phyloP scores from a whole-genome alignment of 2,329 filamentous ascomycete species.

The Fusarium sp. region DNA sequence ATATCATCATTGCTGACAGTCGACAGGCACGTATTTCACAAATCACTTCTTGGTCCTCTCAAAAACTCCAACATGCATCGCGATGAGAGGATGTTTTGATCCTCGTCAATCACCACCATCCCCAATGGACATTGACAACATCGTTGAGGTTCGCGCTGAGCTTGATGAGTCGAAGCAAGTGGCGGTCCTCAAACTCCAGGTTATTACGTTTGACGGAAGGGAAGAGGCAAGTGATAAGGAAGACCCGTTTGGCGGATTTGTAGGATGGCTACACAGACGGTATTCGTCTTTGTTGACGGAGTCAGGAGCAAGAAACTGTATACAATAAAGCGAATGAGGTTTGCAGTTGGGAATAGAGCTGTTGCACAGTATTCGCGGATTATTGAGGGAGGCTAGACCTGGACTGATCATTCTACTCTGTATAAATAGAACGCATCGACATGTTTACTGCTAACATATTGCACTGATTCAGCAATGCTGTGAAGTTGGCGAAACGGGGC shows the following conservation, averaged over 20 bases:
- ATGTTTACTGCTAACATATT: too few species aligned
- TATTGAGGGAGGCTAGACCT: too few species aligned
- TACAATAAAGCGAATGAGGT: too few species aligned
- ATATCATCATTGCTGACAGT: rapidly evolving
- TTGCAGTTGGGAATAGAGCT: too few species aligned
- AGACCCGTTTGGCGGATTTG: conserved; percentile 33
- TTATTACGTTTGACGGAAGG: conserved; percentile 32
- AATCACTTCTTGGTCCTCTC: conserved; percentile 33
- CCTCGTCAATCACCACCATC: conserved; percentile 11
- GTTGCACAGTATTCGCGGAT: too few species aligned
- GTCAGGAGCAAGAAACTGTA: conserved; percentile 38
- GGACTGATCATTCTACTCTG: too few species aligned
- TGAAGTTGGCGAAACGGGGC: too few species aligned
- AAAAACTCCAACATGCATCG: conserved; percentile 28
- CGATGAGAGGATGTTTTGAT: conserved; percentile 30
- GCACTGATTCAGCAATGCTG: too few species aligned
- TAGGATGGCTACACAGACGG: conserved; percentile 34
- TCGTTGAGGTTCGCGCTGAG: conserved; percentile 26
- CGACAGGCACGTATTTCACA: conserved; percentile 35
- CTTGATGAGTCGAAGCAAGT: conserved; percentile 1
- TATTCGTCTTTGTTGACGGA: conserved; percentile 37
- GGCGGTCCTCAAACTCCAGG: conserved; percentile 8
- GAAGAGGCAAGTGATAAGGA: conserved; percentile 20
- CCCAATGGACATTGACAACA: conserved; percentile 16
- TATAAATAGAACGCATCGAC: too few species aligned